Evolutionary conservation across 805 yeast species (phyloP).

Genomic region (Saccharomycopsis fermentans): DNA sequence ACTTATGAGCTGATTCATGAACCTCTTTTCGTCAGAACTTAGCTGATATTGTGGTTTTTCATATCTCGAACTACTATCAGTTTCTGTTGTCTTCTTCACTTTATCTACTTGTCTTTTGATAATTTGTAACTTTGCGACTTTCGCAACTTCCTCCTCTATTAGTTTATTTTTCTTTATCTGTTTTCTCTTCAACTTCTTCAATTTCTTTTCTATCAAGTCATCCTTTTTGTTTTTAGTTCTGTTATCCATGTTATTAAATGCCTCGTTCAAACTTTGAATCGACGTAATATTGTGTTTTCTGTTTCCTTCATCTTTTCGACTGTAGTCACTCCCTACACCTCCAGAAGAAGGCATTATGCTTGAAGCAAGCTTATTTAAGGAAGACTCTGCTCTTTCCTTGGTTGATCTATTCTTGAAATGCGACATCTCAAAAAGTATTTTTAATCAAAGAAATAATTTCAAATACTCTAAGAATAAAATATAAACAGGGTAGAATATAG

Average conservation of each 20-base stretch:
- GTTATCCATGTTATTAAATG: conserved; percentile 24
- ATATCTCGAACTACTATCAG: not conserved
- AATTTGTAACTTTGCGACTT: conserved; percentile 27
- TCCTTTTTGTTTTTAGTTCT: conserved; percentile 7
- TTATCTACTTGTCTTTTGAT: conserved; percentile 25
- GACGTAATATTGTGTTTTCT: conserved; percentile 19
- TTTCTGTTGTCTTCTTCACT: conserved; percentile 4
- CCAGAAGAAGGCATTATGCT: conserved; percentile 28
- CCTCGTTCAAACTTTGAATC: conserved; percentile 31
- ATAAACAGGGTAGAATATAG: no score
- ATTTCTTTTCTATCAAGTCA: conserved; percentile 27
- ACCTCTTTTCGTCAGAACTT: conserved; percentile 27
- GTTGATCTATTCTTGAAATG: conserved; percentile 24
- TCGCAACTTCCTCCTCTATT: conserved; percentile 22
- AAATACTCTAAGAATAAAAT: no score
- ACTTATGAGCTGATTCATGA: conserved; percentile 27
- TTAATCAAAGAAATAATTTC: not conserved
- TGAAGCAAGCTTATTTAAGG: conserved; percentile 34
- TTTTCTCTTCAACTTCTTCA: conserved; percentile 27
- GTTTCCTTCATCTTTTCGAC: conserved; percentile 7
- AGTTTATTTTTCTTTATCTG: conserved; percentile 20
- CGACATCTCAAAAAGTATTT: not conserved
- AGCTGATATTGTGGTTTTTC: conserved; percentile 21
- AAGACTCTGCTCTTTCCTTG: conserved; percentile 27
- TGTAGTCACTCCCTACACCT: conserved; percentile 16